Percentiles rank a stretch among this genome's conserved stretches.
These are phyloP conservation scores for Chlamydomonas schloesseri DNA, from an alignment of 139 green algal species.

Conservation along the genomic window DNA sequence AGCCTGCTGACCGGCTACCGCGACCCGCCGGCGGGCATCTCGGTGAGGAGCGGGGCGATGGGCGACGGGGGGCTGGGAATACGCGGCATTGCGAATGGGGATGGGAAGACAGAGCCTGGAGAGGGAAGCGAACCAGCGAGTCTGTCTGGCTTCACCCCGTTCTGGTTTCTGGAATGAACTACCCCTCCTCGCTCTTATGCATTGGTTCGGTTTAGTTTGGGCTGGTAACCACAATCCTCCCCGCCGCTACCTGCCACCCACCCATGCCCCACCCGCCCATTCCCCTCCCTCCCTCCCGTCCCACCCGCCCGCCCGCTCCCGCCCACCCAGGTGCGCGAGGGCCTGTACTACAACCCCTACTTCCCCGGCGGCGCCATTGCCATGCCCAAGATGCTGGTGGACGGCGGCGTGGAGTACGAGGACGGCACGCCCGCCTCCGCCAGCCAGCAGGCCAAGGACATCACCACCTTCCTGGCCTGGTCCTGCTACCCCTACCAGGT, in stretches of 20 bases:
- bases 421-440: constrained; percentile 96
- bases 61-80: background rate
- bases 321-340: constrained; percentile 94
- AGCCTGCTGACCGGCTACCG: constrained; percentile 97
- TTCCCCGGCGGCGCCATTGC: constrained; percentile 99
- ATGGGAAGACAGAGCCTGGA: no score
- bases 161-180: no score
- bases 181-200: no score
- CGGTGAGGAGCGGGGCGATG: constrained; percentile 70
- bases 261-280: no score
- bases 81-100: no score
- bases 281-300: background rate
- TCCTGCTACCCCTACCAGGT: constrained; percentile 82
- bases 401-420: constrained; percentile 98
- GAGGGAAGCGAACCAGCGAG: no score
- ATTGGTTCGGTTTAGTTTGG: no score
- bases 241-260: no score
- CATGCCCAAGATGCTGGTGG: constrained; percentile 98
- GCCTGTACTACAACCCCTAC: constrained; percentile 99
- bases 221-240: no score
- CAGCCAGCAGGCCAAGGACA: constrained; percentile 96
- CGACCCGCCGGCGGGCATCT: constrained; percentile 95
- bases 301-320: no score
- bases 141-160: no score
- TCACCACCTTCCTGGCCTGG: constrained; percentile 95